Conservation (phyloP, 2,329 filamentous ascomycete species). For the Fusarium veterinarium region DNA sequence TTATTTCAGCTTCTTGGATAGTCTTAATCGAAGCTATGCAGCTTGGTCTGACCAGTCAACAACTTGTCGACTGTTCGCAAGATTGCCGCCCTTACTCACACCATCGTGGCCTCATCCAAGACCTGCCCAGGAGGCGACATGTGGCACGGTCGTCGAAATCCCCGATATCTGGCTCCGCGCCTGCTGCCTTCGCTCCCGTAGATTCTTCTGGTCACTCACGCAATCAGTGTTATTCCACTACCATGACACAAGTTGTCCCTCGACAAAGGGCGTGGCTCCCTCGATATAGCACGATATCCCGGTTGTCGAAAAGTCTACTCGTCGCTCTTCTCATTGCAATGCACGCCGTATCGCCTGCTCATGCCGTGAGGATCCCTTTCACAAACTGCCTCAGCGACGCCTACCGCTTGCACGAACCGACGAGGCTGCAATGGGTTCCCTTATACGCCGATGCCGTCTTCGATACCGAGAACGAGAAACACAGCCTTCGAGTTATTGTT, state of each 20-base stretch:
- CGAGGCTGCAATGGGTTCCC: conserved; percentile 83
- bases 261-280: conserved; percentile 25
- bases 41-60: conserved; percentile 38
- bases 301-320: conserved; percentile 45
- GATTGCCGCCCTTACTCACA: conserved; percentile 23
- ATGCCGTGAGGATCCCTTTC: conserved; percentile 78
- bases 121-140: conserved; percentile 37
- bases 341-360: conserved; percentile 56
- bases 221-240: conserved; percentile 15
- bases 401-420: conserved; percentile 66
- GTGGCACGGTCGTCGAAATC: conserved; percentile 32
- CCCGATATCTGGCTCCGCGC: conserved; percentile 31
- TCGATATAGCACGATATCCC: conserved; percentile 32
- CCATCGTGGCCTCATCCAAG: conserved; percentile 27
- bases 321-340: conserved; percentile 53
- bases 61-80: conserved; percentile 35
- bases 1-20: conserved; percentile 14
- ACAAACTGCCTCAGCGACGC: conserved; percentile 82
- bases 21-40: conserved; percentile 39
- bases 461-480: conserved; percentile 67
- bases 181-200: conserved; percentile 33
- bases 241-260: conserved; percentile 32
- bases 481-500: conserved; percentile 80
- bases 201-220: conserved; percentile 13
- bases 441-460: conserved; percentile 80